Base-by-base conservation (phyloP, 345 rosid species). In the Pelargonium nanum region DNA sequence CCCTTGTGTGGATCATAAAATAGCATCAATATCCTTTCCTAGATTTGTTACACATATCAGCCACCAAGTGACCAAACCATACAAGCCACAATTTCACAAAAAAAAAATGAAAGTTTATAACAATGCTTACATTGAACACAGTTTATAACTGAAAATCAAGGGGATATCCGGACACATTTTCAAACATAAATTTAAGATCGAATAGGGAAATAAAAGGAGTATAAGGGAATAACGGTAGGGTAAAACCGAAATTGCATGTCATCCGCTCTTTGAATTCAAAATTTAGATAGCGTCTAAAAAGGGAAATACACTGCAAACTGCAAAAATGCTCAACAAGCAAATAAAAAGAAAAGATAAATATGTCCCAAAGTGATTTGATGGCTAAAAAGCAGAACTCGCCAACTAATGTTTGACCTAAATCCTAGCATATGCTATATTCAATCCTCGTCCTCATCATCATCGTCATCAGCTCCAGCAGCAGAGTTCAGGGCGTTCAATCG, bases 401-500 rank as follows among this genome's bases (percentile, higher is more conserved):
- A 54, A 45, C 51, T 56, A 56, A 64, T 17, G 54, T 67, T 34
- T 54, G 8, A 22, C 40, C 55, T 59, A 28, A 10, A 52, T 6
- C 54, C 59, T 2, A 22, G 8, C 28, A 22, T 34, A 50, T n/a
- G 19, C 50, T 10, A 0, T 26, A 19, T 57, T 72, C 65, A 81
- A 56, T 85, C 91, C 0, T 85, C 91, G 9, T 84, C 79, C 19
- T 68, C 81, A 19, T 74, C 91, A 1, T 68, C 72, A 17, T 65
- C 82, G 17, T 58, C 75, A 4, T 19, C 55, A 52, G 32, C 80
- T 26, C 82, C 59, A 4, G 52, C 78, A 21, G 77, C 85, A 0
- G 74, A 67, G 71, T 91, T 88, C 26, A 91, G 81, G 40, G 86
- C 80, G 19, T 65, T 66, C 32, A 91, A 69, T 58, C 97, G 72